Conservation (phyloP, 2,329 filamentous ascomycete genomes). For the Calonectria naviculata region DNA sequence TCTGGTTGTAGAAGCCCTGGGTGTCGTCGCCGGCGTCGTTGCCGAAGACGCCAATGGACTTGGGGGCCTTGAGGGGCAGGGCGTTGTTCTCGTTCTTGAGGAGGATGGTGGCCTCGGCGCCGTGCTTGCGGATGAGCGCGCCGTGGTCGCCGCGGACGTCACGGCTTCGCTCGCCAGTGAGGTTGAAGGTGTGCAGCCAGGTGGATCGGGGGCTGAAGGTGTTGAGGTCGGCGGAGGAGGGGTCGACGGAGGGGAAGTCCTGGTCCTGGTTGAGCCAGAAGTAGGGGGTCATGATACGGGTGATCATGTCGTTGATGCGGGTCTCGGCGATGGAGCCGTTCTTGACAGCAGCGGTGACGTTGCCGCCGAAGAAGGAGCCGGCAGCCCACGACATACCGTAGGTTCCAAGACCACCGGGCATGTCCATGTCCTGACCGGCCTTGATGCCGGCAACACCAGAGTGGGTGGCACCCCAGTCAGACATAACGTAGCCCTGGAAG, state of each 20-base stretch:
- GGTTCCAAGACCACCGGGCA: constrained; percentile 56
- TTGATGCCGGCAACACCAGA: constrained; percentile 54
- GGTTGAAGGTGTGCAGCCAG: constrained; percentile 53
- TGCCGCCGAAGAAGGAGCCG: constrained; percentile 57
- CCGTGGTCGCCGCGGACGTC: constrained; percentile 66
- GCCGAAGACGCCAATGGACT: constrained; percentile 67
- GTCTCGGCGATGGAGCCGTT: constrained; percentile 56
- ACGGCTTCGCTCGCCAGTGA: constrained; percentile 64
- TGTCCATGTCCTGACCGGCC: constrained; percentile 62
- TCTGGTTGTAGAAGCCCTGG: constrained; percentile 73
- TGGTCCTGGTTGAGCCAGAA: constrained; percentile 61
- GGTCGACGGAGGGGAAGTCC: constrained; percentile 55
- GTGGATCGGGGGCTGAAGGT: constrained; percentile 60
- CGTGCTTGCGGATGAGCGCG: constrained; percentile 66
- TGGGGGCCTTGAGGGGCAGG: constrained; percentile 68
- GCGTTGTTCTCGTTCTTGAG: constrained; percentile 76
- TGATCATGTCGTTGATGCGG: constrained; percentile 59
- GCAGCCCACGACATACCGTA: constrained; percentile 44
- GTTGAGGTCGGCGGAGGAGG: constrained; percentile 59
- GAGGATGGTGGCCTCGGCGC: constrained; percentile 69
- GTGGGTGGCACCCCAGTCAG: constrained; percentile 56
- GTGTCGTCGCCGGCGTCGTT: constrained; percentile 64
- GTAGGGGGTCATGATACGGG: constrained; percentile 66
- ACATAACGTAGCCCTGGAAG: constrained; percentile 59
- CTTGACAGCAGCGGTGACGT: constrained; percentile 58